Percentiles rank a stretch among this genome's conserved stretches.
Evolutionary conservation across 2,329 filamentous ascomycete genomes (phyloP).

Genomic region (Trichoderma citrinoviride): DNA sequence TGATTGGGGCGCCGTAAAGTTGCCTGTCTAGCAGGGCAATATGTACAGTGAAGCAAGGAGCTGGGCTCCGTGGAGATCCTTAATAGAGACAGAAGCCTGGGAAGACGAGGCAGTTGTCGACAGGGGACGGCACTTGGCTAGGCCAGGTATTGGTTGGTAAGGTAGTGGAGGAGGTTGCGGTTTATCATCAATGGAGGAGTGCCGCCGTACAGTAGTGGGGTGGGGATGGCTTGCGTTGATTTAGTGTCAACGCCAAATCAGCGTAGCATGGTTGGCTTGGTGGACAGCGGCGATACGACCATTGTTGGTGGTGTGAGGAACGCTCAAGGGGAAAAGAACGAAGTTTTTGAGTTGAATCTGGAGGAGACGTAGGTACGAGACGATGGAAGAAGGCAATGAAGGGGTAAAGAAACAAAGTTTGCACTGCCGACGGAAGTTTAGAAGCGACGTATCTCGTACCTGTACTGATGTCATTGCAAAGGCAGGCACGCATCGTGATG

Average conservation of each 20-base stretch:
- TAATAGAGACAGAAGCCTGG: background rate
- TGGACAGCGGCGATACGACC: background rate
- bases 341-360: background rate
- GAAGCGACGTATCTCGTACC: background rate
- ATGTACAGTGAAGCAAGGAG: background rate
- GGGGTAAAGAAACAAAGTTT: background rate
- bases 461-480: background rate
- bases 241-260: background rate
- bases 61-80: background rate
- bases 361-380: background rate
- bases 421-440: background rate
- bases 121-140: conserved; percentile 9
- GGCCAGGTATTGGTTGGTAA: background rate
- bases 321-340: background rate
- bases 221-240: background rate
- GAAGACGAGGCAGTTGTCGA: background rate
- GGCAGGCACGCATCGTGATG: background rate
- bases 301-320: background rate
- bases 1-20: background rate
- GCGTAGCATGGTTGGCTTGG: background rate
- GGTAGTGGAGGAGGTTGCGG: background rate
- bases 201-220: background rate
- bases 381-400: background rate
- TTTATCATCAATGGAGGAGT: background rate
- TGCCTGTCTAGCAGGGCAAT: background rate